Base-by-base conservation (phyloP, 2,329 filamentous ascomycete genomes). In the Chaetomium sp. region DNA sequence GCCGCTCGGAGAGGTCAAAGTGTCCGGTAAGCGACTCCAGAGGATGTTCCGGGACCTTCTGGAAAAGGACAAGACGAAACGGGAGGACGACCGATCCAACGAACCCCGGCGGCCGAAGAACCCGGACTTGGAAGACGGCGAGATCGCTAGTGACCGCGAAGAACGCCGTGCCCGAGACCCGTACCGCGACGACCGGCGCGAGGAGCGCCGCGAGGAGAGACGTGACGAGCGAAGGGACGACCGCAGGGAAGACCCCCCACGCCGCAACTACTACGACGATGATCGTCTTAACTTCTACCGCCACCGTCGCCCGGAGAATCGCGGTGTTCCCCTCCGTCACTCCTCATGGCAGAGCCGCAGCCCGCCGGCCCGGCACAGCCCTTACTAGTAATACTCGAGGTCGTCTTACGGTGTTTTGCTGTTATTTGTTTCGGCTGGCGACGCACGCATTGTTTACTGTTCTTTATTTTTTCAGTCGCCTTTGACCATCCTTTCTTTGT, bases 111-210 rank as follows among this genome's bases (percentile, higher is more conserved):
- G 62, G 6, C 47, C 56, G 12, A 62, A 45, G 14, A 64, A 70
- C 49, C 62, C 61, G 10, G 69, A 72, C 49, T 64, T 72, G 1
- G 70, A 72, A 51, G 69, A 72, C 51, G 70, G 69, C 45, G 69
- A 72, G 59, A 71, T 71, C 49, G 67, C 71, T 34, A 70, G 68
- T 49, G 70, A 71, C 49, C 67, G 69, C 8, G 70, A 71, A 46
- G 64, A 64, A 34, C 65, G 67, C 3, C 65, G 66, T 12, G 53
- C 60, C 32, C 59, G 61, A 6, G 62, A 67, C 54, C 61, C 64
- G 5, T 67, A 65, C 56, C 63, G 65, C 33, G 65, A 66, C 49
- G 65, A 66, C 56, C 65, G 68, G 4, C 65, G 68, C 6, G 69
- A 69, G 37, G 62, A 68, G 52, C 65, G 67, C 0, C 64, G 66